These are phyloP conservation scores for Geotrichum carabidarum DNA, from an alignment of 1,139 yeast species.

Conservation along the genomic window DNA sequence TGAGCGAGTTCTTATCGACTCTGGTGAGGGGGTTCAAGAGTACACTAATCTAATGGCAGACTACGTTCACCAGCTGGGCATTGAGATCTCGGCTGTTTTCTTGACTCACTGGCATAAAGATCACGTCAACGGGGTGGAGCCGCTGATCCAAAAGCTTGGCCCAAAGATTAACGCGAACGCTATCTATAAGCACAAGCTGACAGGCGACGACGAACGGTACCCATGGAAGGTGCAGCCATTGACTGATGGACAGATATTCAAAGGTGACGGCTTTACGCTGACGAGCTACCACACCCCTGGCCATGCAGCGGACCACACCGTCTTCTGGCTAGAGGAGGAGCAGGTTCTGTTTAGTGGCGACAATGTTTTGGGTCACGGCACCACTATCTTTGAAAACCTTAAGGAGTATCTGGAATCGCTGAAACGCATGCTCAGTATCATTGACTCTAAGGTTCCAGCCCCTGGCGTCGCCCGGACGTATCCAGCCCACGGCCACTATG, in stretches of 20 bases:
- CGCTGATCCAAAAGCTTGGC: slow-evolving; percentile 21
- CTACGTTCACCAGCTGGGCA: slow-evolving; percentile 28
- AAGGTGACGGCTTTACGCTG: slow-evolving; percentile 35
- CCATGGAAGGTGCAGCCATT: slow-evolving; percentile 22
- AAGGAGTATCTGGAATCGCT: slow-evolving; percentile 34
- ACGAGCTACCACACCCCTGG: slow-evolving; percentile 39
- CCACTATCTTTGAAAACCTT: slow-evolving; percentile 38
- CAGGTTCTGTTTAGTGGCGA: slow-evolving; percentile 39
- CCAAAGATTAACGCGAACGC: slow-evolving; percentile 9
- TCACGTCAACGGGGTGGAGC: slow-evolving; percentile 36
- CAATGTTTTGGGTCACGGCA: slow-evolving; percentile 40
- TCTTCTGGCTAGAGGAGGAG: slow-evolving; percentile 38
- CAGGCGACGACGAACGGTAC: slow-evolving; percentile 13
- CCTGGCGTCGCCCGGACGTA: slow-evolving; percentile 26
- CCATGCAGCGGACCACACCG: slow-evolving; percentile 39
- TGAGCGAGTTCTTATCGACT: slow-evolving; percentile 36
- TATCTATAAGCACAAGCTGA: slow-evolving; percentile 15
- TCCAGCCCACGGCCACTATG: slow-evolving; percentile 41
- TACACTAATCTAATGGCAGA: slow-evolving; percentile 29
- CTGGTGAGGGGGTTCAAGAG: slow-evolving; percentile 38
- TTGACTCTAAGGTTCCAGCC: slow-evolving; percentile 15
- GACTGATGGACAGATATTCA: slow-evolving; percentile 31
- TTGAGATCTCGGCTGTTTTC: slow-evolving; percentile 33
- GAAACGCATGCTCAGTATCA: slow-evolving; percentile 27
- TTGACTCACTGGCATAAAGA: slow-evolving; percentile 42